These are phyloP conservation scores for Apiospora marii DNA, from an alignment of 2,329 filamentous ascomycete genomes.

Conservation along the genomic window DNA sequence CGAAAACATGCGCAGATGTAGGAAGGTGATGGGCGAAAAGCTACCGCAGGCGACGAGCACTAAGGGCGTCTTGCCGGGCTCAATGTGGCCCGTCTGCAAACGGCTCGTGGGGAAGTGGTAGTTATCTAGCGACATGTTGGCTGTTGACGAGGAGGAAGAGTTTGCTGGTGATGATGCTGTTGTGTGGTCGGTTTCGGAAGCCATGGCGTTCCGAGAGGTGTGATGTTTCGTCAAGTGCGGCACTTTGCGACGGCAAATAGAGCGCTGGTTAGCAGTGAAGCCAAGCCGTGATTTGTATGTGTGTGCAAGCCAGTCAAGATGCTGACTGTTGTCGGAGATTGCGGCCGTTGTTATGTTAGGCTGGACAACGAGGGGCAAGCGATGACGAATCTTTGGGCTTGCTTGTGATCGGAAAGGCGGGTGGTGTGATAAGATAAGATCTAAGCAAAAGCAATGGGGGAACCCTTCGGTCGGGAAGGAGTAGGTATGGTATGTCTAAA, in stretches of 20 bases:
- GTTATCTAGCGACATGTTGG: constrained; percentile 41
- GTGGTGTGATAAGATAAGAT: constrained; percentile 20
- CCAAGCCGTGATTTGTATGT: not conserved
- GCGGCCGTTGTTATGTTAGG: not conserved
- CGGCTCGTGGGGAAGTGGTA: constrained; percentile 70
- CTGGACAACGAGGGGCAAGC: constrained; percentile 13
- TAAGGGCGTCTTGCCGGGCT: constrained; percentile 66
- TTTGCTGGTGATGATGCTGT: constrained; percentile 13
- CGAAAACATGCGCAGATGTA: constrained; percentile 87
- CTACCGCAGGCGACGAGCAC: constrained; percentile 74
- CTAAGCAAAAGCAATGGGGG: not conserved
- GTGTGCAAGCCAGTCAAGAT: not conserved
- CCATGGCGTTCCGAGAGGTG: constrained; percentile 16
- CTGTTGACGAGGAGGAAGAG: constrained; percentile 12
- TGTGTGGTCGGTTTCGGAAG: constrained; percentile 22
- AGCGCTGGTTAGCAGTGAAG: constrained; percentile 9
- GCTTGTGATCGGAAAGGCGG: constrained; percentile 1
- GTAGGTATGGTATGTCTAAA: not conserved
- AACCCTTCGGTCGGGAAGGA: not conserved
- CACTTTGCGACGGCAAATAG: not conserved
- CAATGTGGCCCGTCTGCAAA: constrained; percentile 62
- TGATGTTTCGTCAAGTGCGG: not conserved
- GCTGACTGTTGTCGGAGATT: not conserved
- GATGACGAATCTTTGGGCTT: constrained; percentile 15
- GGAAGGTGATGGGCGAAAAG: constrained; percentile 78